phyloP scores from a whole-genome alignment of 1,284 basidiomycete species.

The Cutaneotrichosporon mucoides region DNA sequence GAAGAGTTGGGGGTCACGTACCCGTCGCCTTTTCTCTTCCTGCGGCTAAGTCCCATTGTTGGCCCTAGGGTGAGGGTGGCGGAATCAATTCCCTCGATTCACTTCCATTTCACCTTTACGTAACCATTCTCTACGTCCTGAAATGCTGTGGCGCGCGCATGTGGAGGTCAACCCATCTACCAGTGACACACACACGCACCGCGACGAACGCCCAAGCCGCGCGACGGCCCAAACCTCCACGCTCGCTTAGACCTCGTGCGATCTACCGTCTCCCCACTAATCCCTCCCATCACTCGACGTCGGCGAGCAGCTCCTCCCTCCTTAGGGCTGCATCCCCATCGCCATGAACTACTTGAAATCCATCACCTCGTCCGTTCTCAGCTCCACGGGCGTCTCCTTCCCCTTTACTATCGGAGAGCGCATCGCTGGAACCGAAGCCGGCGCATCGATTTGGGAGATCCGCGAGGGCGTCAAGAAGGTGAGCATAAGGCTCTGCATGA shows the following conservation, averaged over 20 bases:
- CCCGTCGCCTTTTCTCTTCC: not conserved
- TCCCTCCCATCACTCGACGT: not conserved
- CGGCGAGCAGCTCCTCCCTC: not conserved
- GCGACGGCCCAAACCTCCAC: too few relatives aligned
- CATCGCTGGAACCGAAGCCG: conserved; percentile 62
- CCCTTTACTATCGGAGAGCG: conserved; percentile 82
- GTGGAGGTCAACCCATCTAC: not conserved
- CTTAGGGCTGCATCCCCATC: not conserved
- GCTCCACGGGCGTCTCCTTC: conserved; percentile 81
- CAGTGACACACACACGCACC: too few relatives aligned
- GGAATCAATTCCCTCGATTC: not conserved
- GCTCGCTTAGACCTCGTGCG: too few relatives aligned
- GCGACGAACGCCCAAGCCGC: too few relatives aligned
- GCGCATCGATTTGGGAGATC: conserved; percentile 69
- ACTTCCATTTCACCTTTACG: not conserved
- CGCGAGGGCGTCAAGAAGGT: conserved; percentile 86
- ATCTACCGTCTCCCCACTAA: not conserved
- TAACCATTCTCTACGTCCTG: too few relatives aligned
- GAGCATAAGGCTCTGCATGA: conserved; percentile 24
- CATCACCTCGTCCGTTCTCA: conserved; percentile 65
- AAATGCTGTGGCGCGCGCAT: not conserved
- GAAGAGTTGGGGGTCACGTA: not conserved
- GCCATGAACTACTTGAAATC: conserved; percentile 51
- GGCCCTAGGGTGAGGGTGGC: not conserved
- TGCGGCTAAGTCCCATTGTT: not conserved